phyloP scores from a whole-genome alignment of 257 asterid species.

The Solanum etuberosum region DNA sequence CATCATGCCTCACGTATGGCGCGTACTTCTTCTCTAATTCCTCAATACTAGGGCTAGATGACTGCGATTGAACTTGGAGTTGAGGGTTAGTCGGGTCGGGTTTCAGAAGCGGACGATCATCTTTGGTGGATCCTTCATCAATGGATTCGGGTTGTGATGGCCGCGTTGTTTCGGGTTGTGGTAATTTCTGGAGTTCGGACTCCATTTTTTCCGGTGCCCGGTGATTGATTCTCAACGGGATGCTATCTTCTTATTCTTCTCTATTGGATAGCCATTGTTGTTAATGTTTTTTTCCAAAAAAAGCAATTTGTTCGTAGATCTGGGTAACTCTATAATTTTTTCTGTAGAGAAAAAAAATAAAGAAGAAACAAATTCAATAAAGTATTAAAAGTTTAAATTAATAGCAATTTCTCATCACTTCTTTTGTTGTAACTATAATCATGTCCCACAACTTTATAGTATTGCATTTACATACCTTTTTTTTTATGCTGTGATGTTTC shows the following conservation, averaged over 20 bases:
- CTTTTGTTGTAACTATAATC: neutral
- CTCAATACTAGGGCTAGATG: constrained; percentile 24
- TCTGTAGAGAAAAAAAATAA: neutral
- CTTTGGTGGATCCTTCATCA: constrained; percentile 17
- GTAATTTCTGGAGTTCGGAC: constrained; percentile 3
- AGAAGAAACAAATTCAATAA: neutral
- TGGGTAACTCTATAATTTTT: neutral
- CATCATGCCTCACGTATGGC: constrained; percentile 59
- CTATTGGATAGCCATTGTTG: neutral
- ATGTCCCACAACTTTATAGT: neutral
- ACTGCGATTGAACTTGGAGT: neutral
- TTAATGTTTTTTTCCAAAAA: neutral
- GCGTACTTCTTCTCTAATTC: constrained; percentile 72
- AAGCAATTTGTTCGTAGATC: neutral
- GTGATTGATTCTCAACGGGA: neutral
- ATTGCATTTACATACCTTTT: neutral
- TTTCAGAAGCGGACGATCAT: constrained; percentile 63
- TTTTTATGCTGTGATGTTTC: neutral
- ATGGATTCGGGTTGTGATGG: constrained; percentile 15
- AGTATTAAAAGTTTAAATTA: neutral
- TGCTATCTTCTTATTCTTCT: neutral
- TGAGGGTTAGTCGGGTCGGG: constrained; percentile 19
- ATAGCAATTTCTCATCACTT: neutral
- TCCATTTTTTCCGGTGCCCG: neutral
- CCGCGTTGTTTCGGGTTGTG: neutral